These are phyloP conservation scores for Hypericum perforatum DNA, from an alignment of 345 rosid genomes.

Conservation along the genomic window DNA sequence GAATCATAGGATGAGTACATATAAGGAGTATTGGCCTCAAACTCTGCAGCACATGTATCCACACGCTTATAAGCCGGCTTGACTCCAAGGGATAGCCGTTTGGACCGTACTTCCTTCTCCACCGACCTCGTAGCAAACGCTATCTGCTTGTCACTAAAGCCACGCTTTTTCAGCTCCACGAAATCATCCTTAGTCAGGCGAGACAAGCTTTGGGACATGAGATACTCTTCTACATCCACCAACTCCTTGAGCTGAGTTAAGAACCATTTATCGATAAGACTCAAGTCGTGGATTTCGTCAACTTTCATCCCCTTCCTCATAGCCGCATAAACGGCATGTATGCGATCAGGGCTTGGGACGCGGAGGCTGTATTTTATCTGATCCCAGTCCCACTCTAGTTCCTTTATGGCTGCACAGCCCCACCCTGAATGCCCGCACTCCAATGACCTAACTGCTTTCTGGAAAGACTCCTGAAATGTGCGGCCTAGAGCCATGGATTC, in stretches of 20 bases:
- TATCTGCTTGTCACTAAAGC: constrained; percentile 93
- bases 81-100: constrained; percentile 58
- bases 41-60: constrained; percentile 98
- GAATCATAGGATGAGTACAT: constrained; percentile 92
- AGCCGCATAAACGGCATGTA: constrained; percentile 80
- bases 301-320: constrained; percentile 96
- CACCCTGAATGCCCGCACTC: constrained; percentile 84
- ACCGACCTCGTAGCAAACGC: constrained; percentile 84
- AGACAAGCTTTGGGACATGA: constrained; percentile 46
- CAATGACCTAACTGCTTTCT: constrained; percentile 80
- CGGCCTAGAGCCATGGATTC: constrained; percentile 93
- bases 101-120: constrained; percentile 68
- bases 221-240: constrained; percentile 86
- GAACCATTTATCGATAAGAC: constrained; percentile 90
- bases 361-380: constrained; percentile 75
- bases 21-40: constrained; percentile 92
- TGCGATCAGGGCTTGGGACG: constrained; percentile 81
- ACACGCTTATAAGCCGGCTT: constrained; percentile 84
- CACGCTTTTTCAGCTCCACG: constrained; percentile 65
- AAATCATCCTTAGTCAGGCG: constrained; percentile 69
- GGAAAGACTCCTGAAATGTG: constrained; percentile 93
- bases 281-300: constrained; percentile 69
- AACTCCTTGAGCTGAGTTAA: constrained; percentile 80
- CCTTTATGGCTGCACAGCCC: constrained; percentile 75
- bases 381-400: constrained; percentile 91